Evolutionary conservation across 2,329 filamentous ascomycete genomes (phyloP).

Genomic region (Exophiala spinifera): DNA sequence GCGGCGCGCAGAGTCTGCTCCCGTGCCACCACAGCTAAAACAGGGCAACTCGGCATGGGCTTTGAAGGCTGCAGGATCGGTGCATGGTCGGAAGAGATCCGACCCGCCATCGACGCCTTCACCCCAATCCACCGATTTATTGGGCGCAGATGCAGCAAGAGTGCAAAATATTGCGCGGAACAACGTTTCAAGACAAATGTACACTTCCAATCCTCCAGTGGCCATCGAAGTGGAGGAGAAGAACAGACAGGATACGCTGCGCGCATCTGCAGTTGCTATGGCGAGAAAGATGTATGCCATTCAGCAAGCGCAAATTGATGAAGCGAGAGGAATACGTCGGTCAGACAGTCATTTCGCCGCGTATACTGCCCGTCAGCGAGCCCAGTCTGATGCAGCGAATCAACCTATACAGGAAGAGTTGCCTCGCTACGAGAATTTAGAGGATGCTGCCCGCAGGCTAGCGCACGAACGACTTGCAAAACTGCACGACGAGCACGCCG

Average conservation of each 20-base stretch:
- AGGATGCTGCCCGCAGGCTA: conserved; percentile 82
- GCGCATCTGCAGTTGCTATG: conserved; percentile 84
- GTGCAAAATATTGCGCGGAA: conserved; percentile 63
- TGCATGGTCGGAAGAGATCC: conserved; percentile 48
- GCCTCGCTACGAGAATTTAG: conserved; percentile 55
- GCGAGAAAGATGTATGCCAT: conserved; percentile 78
- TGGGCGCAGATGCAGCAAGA: conserved; percentile 55
- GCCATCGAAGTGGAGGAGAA: conserved; percentile 70
- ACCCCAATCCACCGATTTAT: conserved; percentile 39
- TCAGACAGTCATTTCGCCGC: conserved; percentile 38
- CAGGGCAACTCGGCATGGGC: conserved; percentile 57
- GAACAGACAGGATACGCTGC: conserved; percentile 67
- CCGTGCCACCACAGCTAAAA: conserved; percentile 39
- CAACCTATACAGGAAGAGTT: conserved; percentile 5
- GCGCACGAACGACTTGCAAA: conserved; percentile 80
- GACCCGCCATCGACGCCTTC: conserved; percentile 46
- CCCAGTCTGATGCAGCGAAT: conserved; percentile 27
- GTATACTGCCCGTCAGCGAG: conserved; percentile 34
- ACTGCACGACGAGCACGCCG: conserved; percentile 68
- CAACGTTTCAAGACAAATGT: conserved; percentile 71
- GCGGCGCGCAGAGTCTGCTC: conserved; percentile 63
- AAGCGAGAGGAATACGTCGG: conserved; percentile 36
- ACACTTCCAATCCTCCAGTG: conserved; percentile 70
- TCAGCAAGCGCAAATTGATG: conserved; percentile 61
- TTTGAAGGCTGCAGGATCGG: conserved; percentile 68